phyloP scores from a whole-genome alignment of 2,329 filamentous ascomycete species.

The Coleophoma cylindrospora region DNA sequence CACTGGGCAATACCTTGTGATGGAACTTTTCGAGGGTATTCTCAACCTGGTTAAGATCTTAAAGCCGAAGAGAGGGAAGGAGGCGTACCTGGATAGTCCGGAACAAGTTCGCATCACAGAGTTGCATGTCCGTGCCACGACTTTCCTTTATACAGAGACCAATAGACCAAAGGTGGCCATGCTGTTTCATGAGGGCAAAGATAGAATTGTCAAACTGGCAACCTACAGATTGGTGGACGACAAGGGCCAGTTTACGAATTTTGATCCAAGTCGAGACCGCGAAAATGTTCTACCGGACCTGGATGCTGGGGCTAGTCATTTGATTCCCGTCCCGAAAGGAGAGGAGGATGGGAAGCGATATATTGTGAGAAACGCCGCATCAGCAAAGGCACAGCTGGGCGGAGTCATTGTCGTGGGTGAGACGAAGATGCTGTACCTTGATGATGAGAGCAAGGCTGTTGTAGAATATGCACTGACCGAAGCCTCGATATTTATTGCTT shows the following conservation, averaged over 20 bases:
- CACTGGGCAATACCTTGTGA: constrained; percentile 60
- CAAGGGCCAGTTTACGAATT: constrained; percentile 46
- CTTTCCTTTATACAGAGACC: constrained; percentile 54
- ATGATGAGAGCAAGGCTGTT: constrained; percentile 66
- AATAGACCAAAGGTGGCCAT: constrained; percentile 57
- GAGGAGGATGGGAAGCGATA: constrained; percentile 55
- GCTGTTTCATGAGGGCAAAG: constrained; percentile 58
- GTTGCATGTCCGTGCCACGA: constrained; percentile 59
- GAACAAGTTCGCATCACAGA: constrained; percentile 60
- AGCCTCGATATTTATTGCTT: constrained; percentile 84
- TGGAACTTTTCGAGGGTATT: constrained; percentile 66
- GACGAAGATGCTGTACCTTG: constrained; percentile 79
- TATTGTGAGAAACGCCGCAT: constrained; percentile 44
- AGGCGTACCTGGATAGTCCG: constrained; percentile 55
- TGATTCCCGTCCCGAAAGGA: constrained; percentile 57
- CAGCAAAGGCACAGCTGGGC: constrained; percentile 53
- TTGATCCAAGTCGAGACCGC: constrained; percentile 50
- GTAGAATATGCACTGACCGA: constrained; percentile 63
- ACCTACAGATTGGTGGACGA: constrained; percentile 58
- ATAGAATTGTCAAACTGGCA: constrained; percentile 49
- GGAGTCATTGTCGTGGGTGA: constrained; percentile 74
- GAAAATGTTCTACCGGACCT: constrained; percentile 47
- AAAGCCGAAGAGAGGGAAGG: constrained; percentile 44
- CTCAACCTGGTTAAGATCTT: constrained; percentile 59
- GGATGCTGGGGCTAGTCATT: constrained; percentile 51